Evolutionary conservation across 1,284 basidiomycete genomes (phyloP).

Genomic region (Cerioporus squamosus): DNA sequence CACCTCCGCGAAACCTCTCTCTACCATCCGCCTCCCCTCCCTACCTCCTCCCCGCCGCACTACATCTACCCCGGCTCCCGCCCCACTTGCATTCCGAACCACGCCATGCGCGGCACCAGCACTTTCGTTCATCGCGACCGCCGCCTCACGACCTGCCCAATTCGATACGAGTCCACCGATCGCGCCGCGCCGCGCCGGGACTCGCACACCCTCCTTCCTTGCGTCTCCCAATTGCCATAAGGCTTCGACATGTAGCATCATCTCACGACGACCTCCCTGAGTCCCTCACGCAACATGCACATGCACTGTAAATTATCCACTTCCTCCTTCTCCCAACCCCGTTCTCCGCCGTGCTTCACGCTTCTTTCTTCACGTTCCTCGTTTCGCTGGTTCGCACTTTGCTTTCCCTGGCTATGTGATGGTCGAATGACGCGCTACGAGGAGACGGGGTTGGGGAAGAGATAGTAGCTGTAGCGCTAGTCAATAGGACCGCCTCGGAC

Average conservation of each 20-base stretch:
- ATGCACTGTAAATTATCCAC: constrained; percentile 19
- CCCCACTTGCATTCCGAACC: not conserved
- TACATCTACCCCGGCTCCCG: not conserved
- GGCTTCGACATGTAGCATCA: constrained; percentile 14
- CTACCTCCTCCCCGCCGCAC: not conserved
- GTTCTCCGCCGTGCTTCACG: not conserved
- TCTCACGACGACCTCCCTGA: not conserved
- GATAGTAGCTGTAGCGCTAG: constrained; percentile 11
- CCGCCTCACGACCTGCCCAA: not conserved
- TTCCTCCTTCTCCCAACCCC: not conserved
- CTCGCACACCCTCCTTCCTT: constrained; percentile 19
- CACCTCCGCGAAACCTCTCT: constrained; percentile 4
- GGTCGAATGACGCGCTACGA: not conserved
- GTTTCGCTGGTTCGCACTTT: not conserved
- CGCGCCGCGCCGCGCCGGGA: not conserved
- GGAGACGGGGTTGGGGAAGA: not conserved
- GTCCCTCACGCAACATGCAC: not conserved
- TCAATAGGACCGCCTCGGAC: constrained; percentile 15
- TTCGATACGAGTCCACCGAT: not conserved
- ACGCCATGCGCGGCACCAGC: constrained; percentile 9
- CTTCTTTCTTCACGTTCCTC: not conserved
- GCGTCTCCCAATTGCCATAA: constrained; percentile 1
- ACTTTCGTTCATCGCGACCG: constrained; percentile 10
- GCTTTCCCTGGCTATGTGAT: not conserved
- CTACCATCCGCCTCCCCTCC: not conserved